phyloP scores from a whole-genome alignment of 2,329 filamentous ascomycete genomes.

The Camptophora hylomeconis region DNA sequence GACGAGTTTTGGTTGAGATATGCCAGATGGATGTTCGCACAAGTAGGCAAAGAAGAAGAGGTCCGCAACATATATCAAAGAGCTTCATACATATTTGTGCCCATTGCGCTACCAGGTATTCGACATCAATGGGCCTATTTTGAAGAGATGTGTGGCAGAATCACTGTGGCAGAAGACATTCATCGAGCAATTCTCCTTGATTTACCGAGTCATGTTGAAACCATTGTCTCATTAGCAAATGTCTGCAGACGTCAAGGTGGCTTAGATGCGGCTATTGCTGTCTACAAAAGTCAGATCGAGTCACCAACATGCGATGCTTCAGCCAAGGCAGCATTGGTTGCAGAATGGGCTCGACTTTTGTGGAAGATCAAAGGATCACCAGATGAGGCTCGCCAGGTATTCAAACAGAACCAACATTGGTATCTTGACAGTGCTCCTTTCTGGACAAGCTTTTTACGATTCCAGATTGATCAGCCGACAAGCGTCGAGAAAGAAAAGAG shows the following conservation, averaged over 20 bases:
- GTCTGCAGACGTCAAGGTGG: constrained; percentile 71
- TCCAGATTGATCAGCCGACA: constrained; percentile 75
- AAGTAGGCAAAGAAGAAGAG: constrained; percentile 72
- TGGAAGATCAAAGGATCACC: constrained; percentile 77
- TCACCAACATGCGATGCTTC: constrained; percentile 57
- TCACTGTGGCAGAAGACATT: constrained; percentile 70
- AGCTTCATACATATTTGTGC: constrained; percentile 72
- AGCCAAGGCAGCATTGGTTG: constrained; percentile 74
- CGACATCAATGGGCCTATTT: constrained; percentile 89
- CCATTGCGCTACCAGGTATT: constrained; percentile 70
- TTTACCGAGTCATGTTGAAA: constrained; percentile 73
- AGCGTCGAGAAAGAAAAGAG: constrained; percentile 49
- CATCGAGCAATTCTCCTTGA: constrained; percentile 65
- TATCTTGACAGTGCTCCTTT: constrained; percentile 78
- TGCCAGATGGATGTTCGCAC: constrained; percentile 79
- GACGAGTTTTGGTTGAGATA: constrained; percentile 99
- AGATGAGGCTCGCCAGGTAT: constrained; percentile 72
- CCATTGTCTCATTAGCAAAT: constrained; percentile 78
- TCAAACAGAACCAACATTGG: constrained; percentile 67
- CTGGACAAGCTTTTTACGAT: constrained; percentile 79
- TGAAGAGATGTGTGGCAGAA: constrained; percentile 69
- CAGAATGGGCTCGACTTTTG: constrained; percentile 73
- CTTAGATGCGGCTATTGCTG: constrained; percentile 68
- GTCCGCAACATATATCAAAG: constrained; percentile 84
- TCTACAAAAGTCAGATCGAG: constrained; percentile 72